Percentiles rank a stretch among this genome's conserved stretches.
phyloP scores from a whole-genome alignment of 257 asterid species.

The Solanum clarkiae region DNA sequence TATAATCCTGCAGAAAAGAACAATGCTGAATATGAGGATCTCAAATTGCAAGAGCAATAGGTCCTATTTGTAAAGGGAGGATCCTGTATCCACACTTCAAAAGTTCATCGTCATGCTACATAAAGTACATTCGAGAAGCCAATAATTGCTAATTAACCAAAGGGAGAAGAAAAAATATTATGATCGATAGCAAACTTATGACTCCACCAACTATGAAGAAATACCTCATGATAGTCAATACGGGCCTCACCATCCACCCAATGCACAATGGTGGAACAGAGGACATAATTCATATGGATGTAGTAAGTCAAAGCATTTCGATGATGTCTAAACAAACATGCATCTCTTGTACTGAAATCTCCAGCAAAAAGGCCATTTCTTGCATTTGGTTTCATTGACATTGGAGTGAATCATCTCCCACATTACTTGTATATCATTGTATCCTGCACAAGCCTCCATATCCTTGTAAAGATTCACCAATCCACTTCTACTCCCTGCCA shows the following conservation, averaged over 20 bases:
- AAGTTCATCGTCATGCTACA: background rate
- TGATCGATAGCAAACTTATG: background rate
- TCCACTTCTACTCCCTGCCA: slow-evolving; percentile 29
- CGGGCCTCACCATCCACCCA: background rate
- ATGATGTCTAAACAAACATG: background rate
- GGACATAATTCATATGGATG: background rate
- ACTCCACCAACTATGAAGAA: background rate
- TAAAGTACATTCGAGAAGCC: background rate
- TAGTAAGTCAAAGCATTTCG: background rate
- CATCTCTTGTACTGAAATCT: slow-evolving; percentile 5
- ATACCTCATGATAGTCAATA: background rate
- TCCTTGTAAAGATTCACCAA: slow-evolving; percentile 38
- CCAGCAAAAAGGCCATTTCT: slow-evolving; percentile 16
- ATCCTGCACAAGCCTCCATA: slow-evolving; percentile 55
- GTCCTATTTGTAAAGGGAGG: background rate
- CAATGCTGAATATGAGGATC: background rate
- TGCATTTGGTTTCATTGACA: slow-evolving; percentile 6
- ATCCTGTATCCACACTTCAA: background rate
- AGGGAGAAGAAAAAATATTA: background rate
- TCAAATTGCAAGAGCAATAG: background rate
- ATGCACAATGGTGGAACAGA: background rate
- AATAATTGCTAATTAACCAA: background rate
- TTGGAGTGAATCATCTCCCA: slow-evolving; percentile 44
- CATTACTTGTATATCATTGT: slow-evolving; percentile 55
- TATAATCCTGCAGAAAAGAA: background rate